Evolutionary conservation across 345 rosid species (phyloP).

Genomic region (Syzygium grande): DNA sequence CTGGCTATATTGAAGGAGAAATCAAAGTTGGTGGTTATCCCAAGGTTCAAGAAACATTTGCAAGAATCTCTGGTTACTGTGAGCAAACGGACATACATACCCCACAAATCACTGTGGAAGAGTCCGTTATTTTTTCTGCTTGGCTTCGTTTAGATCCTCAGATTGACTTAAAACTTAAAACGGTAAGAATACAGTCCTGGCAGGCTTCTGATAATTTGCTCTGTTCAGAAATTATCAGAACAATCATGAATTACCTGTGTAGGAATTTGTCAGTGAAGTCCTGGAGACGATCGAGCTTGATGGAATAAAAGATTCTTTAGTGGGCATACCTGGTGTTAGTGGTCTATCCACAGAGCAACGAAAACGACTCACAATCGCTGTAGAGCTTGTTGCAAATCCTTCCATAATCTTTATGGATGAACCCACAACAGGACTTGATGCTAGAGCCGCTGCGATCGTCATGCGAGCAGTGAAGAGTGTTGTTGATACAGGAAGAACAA

Average conservation of each 20-base stretch:
- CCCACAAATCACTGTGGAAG: constrained; percentile 58
- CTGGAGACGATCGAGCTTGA: constrained; percentile 69
- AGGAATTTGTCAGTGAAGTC: constrained; percentile 72
- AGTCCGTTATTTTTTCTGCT: constrained; percentile 65
- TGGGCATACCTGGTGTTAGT: constrained; percentile 48
- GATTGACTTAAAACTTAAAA: constrained; percentile 43
- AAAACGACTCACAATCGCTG: constrained; percentile 67
- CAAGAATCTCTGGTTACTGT: constrained; percentile 77
- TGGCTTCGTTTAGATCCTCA: constrained; percentile 66
- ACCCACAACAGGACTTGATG: constrained; percentile 81
- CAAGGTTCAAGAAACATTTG: constrained; percentile 67
- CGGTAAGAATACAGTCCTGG: constrained; percentile 14
- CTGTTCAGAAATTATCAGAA: not conserved
- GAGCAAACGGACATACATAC: constrained; percentile 84
- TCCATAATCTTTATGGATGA: constrained; percentile 86
- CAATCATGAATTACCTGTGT: not conserved
- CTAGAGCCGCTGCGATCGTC: constrained; percentile 81
- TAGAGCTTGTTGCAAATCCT: constrained; percentile 79
- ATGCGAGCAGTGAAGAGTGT: constrained; percentile 77
- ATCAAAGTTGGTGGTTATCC: constrained; percentile 55
- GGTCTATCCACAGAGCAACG: constrained; percentile 82
- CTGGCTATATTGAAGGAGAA: constrained; percentile 64
- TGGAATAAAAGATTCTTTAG: constrained; percentile 53
- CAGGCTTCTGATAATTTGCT: not conserved
- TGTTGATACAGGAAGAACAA: constrained; percentile 69